Conservation (phyloP, 148 eudicot genomes). For the Camellia japonica region DNA sequence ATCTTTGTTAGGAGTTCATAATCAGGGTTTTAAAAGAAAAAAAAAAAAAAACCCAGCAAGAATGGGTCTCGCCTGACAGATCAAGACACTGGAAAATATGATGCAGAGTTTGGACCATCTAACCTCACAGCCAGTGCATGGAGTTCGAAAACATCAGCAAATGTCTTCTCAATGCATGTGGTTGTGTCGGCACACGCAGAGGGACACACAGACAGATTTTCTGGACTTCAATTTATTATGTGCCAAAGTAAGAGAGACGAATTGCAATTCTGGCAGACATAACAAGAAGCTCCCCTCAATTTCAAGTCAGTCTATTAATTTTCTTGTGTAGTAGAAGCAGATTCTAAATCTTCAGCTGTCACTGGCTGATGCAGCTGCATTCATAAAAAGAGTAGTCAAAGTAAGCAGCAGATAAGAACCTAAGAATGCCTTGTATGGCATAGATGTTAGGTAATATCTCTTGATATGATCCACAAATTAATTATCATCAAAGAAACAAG, state of each 20-base stretch:
- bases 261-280: background rate
- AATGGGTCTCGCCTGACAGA: no score
- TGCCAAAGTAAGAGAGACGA: background rate
- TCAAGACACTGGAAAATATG: no score
- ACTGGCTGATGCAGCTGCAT: constrained; percentile 65
- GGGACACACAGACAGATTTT: no score
- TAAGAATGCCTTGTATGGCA: background rate
- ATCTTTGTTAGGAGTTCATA: no score
- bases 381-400: background rate
- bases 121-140: no score
- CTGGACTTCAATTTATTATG: background rate
- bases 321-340: constrained; percentile 26
- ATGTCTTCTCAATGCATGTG: no score
- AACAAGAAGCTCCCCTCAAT: background rate
- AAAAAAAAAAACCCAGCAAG: no score
- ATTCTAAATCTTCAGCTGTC: constrained; percentile 53
- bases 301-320: background rate
- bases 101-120: no score
- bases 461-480: no score
- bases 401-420: background rate
- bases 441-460: background rate
- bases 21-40: no score
- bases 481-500: background rate
- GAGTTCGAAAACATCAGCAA: no score
- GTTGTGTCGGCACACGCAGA: no score